Evolutionary conservation across 2,329 filamentous ascomycete genomes (phyloP).

Genomic region (Celoporthe dispersa): DNA sequence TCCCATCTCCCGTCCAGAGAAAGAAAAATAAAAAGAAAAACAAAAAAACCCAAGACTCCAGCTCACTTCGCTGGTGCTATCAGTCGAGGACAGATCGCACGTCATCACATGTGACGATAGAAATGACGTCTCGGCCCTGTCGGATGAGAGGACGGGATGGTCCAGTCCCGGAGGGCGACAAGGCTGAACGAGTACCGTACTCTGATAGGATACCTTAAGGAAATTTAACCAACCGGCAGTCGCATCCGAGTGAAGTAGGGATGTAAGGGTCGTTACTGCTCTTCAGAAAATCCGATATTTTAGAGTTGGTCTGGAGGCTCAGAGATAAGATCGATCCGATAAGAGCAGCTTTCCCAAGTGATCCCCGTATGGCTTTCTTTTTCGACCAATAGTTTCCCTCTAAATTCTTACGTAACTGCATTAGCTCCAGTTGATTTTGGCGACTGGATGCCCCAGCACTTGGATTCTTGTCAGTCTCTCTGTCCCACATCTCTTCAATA

Average conservation of each 20-base stretch:
- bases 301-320: not conserved
- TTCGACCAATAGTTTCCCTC: not conserved
- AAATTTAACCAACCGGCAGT: not conserved
- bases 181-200: not conserved
- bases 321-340: conserved; percentile 13
- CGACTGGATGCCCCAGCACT: conserved; percentile 6
- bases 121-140: not conserved
- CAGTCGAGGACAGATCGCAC: not conserved
- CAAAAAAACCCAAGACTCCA: not conserved
- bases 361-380: not conserved
- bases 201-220: not conserved
- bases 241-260: not conserved
- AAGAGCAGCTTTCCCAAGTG: not conserved
- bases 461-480: conserved; percentile 13
- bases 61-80: not conserved
- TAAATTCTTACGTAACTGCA: conserved; percentile 4
- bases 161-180: not conserved
- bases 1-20: not conserved
- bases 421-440: conserved; percentile 14
- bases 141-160: not conserved
- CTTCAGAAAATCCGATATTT: not conserved
- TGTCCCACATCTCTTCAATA: not conserved
- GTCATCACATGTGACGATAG: not conserved
- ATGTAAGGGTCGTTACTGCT: not conserved
- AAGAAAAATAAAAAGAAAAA: not conserved